Evolutionary conservation across 2,329 filamentous ascomycete species (phyloP).

Genomic region (Alternaria metachromatica): DNA sequence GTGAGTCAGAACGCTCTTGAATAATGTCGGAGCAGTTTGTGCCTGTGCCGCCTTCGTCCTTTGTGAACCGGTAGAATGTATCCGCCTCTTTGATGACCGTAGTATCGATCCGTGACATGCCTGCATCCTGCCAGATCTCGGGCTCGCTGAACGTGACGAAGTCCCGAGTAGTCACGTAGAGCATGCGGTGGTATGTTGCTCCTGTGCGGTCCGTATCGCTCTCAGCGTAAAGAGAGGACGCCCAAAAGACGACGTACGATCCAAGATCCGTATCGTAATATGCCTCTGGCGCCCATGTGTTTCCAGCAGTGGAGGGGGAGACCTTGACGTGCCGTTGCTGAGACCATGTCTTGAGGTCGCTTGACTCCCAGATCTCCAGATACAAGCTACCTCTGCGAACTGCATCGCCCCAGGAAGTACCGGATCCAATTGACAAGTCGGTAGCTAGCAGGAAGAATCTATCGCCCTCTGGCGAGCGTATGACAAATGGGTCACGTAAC

Average conservation of each 20-base stretch:
- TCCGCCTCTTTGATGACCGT: slow-evolving; percentile 56
- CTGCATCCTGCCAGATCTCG: slow-evolving; percentile 60
- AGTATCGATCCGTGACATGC: slow-evolving; percentile 60
- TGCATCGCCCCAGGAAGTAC: slow-evolving; percentile 60
- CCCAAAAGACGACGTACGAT: slow-evolving; percentile 57
- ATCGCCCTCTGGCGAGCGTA: slow-evolving; percentile 59
- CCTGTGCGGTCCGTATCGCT: slow-evolving; percentile 52
- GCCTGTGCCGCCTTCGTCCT: slow-evolving; percentile 58
- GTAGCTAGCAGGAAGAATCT: slow-evolving; percentile 62
- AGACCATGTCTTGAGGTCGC: slow-evolving; percentile 60
- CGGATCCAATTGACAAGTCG: slow-evolving; percentile 61
- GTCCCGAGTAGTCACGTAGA: slow-evolving; percentile 60
- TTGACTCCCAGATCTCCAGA: slow-evolving; percentile 62
- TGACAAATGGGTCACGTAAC: slow-evolving; percentile 61
- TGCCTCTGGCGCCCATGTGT: slow-evolving; percentile 63
- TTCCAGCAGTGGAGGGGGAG: slow-evolving; percentile 58
- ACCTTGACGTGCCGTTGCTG: slow-evolving; percentile 59
- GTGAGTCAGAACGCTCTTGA: slow-evolving; percentile 55
- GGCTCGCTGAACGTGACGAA: slow-evolving; percentile 59
- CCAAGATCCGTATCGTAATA: slow-evolving; percentile 56
- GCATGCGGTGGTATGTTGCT: slow-evolving; percentile 60
- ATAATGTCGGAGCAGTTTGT: slow-evolving; percentile 64
- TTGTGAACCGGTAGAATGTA: slow-evolving; percentile 62
- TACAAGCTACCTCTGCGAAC: slow-evolving; percentile 58
- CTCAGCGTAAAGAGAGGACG: slow-evolving; percentile 54